phyloP scores from a whole-genome alignment of 176 grass and related monocot genomes.

The Zizania latifolia region DNA sequence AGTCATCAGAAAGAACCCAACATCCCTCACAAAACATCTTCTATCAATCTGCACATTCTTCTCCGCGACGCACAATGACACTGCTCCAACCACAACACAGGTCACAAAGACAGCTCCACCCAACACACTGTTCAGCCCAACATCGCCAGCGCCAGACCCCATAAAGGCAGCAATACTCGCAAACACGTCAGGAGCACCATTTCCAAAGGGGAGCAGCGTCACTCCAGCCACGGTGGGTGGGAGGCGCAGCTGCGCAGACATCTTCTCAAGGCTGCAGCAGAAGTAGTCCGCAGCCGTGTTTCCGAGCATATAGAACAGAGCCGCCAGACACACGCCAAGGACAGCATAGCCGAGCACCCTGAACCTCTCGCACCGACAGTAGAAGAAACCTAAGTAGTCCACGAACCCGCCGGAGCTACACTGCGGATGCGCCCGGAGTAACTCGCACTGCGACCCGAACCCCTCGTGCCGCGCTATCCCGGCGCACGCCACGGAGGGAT shows the following conservation, averaged over 20 bases:
- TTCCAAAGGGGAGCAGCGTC: constrained; percentile 84
- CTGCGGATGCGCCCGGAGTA: constrained; percentile 61
- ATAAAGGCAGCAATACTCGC: constrained; percentile 87
- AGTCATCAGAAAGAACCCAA: constrained; percentile 82
- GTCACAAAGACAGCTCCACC: constrained; percentile 96
- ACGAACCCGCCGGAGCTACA: constrained; percentile 78
- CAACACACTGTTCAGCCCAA: constrained; percentile 88
- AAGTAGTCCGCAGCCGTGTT: constrained; percentile 97
- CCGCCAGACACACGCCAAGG: constrained; percentile 60
- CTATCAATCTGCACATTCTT: constrained; percentile 94
- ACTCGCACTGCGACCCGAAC: constrained; percentile 69
- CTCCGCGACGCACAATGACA: constrained; percentile 67
- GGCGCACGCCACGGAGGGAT: constrained; percentile 58
- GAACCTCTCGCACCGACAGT: constrained; percentile 70
- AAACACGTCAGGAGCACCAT: constrained; percentile 95
- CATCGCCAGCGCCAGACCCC: constrained; percentile 69
- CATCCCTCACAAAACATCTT: constrained; percentile 85
- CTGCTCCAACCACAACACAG: constrained; percentile 78
- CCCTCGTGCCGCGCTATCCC: constrained; percentile 61
- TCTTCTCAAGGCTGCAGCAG: constrained; percentile 97
- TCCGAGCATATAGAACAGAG: constrained; percentile 87
- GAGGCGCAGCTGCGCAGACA: constrained; percentile 64
- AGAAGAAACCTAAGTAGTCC: constrained; percentile 78
- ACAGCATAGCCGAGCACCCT: constrained; percentile 56
- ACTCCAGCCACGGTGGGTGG: constrained; percentile 87